Evolutionary conservation across 2,329 filamentous ascomycete genomes (phyloP).

Genomic region (Diplodia mutila): DNA sequence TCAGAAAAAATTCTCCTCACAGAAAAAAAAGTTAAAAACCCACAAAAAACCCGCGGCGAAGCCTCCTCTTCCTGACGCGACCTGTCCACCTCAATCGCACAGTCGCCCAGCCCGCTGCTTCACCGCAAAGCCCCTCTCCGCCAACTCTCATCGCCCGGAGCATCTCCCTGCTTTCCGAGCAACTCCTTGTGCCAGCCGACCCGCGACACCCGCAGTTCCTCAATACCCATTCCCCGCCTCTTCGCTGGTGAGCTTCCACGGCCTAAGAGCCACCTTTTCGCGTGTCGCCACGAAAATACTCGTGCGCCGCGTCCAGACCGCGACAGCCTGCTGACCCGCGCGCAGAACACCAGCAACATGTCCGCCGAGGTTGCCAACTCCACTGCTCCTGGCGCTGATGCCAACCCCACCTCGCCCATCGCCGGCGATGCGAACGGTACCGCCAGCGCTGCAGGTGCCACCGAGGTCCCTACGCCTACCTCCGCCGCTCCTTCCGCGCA

Average conservation of each 20-base stretch:
- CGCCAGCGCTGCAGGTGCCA: conserved; percentile 63
- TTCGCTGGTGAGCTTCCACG: conserved; percentile 31
- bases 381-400: conserved; percentile 65
- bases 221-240: conserved; percentile 4
- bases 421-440: conserved; percentile 63
- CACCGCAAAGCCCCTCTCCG: conserved; percentile 12
- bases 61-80: conserved; percentile 24
- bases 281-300: not conserved
- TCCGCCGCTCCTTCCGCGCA: conserved; percentile 74
- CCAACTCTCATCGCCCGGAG: conserved; percentile 15
- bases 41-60: conserved; percentile 35
- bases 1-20: conserved; percentile 30
- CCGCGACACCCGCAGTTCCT: conserved; percentile 3
- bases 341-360: conserved; percentile 35
- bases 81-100: conserved; percentile 22
- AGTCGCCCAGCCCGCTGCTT: conserved; percentile 23
- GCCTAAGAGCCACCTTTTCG: not conserved
- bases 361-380: conserved; percentile 51
- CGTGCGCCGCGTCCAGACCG: not conserved
- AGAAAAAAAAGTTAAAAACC: conserved; percentile 47
- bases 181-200: not conserved
- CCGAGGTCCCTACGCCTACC: conserved; percentile 70
- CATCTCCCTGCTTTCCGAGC: conserved; percentile 9
- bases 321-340: conserved; percentile 33
- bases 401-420: conserved; percentile 71